Conservation (phyloP, 371 early-diverging fungal genomes). For the Coemansia sp. region DNA sequence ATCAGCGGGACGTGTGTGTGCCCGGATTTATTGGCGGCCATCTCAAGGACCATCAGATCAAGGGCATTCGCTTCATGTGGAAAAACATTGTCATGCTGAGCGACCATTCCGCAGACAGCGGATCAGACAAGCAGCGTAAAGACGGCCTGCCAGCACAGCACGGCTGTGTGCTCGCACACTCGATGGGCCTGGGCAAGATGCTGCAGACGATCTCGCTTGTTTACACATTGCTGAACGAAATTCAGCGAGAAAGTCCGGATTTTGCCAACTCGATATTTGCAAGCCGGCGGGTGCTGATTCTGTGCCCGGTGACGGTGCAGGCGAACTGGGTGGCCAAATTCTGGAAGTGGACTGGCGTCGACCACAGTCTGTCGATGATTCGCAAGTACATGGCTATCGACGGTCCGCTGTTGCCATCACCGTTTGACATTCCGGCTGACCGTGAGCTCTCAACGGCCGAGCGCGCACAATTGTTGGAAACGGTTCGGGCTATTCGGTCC, state of each 20-base stretch:
- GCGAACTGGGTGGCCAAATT: conserved; percentile 79
- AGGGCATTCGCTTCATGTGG: conserved; percentile 82
- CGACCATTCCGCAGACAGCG: conserved; percentile 28
- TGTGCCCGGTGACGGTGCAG: conserved; percentile 75
- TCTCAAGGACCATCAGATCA: conserved; percentile 69
- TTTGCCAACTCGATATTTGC: conserved; percentile 50
- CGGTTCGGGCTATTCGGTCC: not conserved
- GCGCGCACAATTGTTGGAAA: conserved; percentile 1
- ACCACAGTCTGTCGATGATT: conserved; percentile 17
- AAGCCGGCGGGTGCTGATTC: conserved; percentile 68
- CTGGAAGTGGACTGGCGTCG: conserved; percentile 60
- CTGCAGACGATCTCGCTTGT: conserved; percentile 76
- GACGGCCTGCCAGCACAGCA: conserved; percentile 12
- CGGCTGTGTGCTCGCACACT: conserved; percentile 87
- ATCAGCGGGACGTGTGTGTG: conserved; percentile 55
- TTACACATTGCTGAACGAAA: conserved; percentile 60
- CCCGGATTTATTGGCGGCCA: conserved; percentile 55
- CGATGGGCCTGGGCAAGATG: conserved; percentile 92
- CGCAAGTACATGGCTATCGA: conserved; percentile 6
- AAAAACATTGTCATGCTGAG: conserved; percentile 63
- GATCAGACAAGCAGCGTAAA: not conserved
- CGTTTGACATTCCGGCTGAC: not conserved
- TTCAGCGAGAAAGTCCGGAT: conserved; percentile 42
- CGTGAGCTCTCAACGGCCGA: not conserved
- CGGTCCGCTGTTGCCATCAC: conserved; percentile 14